These are phyloP conservation scores for Plenodomus lindquistii DNA, from an alignment of 2,329 filamentous ascomycete species.

Conservation along the genomic window DNA sequence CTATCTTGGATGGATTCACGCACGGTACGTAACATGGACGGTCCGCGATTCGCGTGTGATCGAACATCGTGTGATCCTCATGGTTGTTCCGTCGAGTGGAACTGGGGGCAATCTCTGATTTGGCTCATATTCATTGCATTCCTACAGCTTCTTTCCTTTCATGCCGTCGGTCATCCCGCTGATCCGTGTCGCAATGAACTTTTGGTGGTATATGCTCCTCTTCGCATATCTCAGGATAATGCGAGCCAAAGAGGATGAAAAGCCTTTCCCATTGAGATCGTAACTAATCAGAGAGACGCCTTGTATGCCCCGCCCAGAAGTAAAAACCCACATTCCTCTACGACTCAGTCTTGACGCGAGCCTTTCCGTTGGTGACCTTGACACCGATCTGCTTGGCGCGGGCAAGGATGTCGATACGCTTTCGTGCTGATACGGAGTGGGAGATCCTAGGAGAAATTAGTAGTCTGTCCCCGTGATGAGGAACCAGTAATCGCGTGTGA, in stretches of 20 bases:
- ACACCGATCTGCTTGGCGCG: slow-evolving; percentile 98
- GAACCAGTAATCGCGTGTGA: neutral
- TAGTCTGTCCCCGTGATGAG: neutral
- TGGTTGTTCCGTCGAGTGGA: neutral
- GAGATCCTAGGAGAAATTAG: slow-evolving; percentile 70
- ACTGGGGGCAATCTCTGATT: slow-evolving; percentile 4
- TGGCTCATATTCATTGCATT: slow-evolving; percentile 37
- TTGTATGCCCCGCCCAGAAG: slow-evolving; percentile 40
- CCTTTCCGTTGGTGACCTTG: slow-evolving; percentile 99
- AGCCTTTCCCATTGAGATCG: slow-evolving; percentile 43
- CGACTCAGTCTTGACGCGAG: slow-evolving; percentile 94
- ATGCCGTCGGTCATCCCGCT: slow-evolving; percentile 20
- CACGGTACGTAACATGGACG: too few relatives aligned
- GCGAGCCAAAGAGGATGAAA: slow-evolving; percentile 32
- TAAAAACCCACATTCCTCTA: slow-evolving; percentile 47
- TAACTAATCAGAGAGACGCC: slow-evolving; percentile 46
- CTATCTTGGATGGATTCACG: too few relatives aligned
- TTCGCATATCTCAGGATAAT: slow-evolving; percentile 21
- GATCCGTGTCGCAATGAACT: slow-evolving; percentile 30
- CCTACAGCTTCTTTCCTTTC: slow-evolving; percentile 23
- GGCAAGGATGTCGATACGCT: slow-evolving; percentile 97
- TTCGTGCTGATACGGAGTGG: slow-evolving; percentile 96
- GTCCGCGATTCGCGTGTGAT: neutral
- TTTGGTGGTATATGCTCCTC: slow-evolving; percentile 37
- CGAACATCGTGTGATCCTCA: neutral